These are phyloP conservation scores for Hortaea werneckii DNA, from an alignment of 2,329 filamentous ascomycete species.

Conservation along the genomic window DNA sequence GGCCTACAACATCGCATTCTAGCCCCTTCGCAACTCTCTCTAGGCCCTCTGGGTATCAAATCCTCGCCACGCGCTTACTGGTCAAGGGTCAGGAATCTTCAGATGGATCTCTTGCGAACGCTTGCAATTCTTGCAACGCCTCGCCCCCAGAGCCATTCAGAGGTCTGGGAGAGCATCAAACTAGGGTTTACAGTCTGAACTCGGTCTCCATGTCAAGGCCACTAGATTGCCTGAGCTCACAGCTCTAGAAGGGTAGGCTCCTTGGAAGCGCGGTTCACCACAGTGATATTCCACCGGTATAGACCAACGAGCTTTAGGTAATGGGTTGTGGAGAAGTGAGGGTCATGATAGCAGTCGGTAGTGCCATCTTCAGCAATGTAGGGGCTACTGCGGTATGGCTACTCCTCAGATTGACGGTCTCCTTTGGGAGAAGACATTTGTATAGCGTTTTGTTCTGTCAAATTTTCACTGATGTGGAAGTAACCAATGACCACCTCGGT, in stretches of 20 bases:
- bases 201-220: constrained; percentile 30
- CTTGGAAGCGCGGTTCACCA: constrained; percentile 42
- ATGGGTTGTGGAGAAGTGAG: constrained; percentile 63
- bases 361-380: constrained; percentile 51
- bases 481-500: too few relatives aligned
- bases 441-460: too few relatives aligned
- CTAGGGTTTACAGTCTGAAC: constrained; percentile 38
- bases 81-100: constrained; percentile 12
- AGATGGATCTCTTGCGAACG: too few relatives aligned
- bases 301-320: constrained; percentile 30
- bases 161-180: constrained; percentile 19
- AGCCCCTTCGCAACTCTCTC: constrained; percentile 5
- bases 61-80: constrained; percentile 31
- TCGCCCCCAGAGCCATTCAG: too few relatives aligned
- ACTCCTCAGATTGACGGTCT: too few relatives aligned
- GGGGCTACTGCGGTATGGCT: too few relatives aligned
- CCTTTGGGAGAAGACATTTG: too few relatives aligned
- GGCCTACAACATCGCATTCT: too few relatives aligned
- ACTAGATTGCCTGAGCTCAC: constrained; percentile 33
- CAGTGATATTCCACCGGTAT: constrained; percentile 32
- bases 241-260: constrained; percentile 31
- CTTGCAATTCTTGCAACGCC: too few relatives aligned
- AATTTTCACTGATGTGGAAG: too few relatives aligned
- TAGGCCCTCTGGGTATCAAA: constrained; percentile 24
- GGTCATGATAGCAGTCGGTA: constrained; percentile 77